Conservation (phyloP, 2,329 filamentous ascomycete species). For the Pyrenophora seminiperda region DNA sequence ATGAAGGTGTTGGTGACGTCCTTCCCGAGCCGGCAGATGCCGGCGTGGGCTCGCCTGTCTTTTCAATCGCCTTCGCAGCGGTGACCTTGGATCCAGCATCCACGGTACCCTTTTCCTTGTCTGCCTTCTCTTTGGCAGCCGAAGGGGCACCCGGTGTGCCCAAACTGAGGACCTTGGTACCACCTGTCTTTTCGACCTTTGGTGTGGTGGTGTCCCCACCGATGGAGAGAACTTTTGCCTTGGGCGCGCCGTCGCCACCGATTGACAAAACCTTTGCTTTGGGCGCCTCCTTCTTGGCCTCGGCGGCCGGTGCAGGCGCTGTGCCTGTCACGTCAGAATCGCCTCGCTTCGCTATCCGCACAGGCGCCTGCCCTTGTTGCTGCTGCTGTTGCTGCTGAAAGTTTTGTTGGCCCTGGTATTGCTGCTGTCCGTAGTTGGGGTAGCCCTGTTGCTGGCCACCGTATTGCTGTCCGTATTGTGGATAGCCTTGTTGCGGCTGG, state of each 20-base stretch:
- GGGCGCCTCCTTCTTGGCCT: conserved; percentile 49
- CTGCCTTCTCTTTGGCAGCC: conserved; percentile 54
- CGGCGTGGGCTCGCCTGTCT: conserved; percentile 72
- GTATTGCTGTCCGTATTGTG: conserved; percentile 51
- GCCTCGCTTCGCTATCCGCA: conserved; percentile 67
- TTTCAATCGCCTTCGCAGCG: conserved; percentile 88
- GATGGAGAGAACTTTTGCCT: conserved; percentile 66
- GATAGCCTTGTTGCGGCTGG: conserved; percentile 54
- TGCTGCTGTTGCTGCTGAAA: conserved; percentile 46
- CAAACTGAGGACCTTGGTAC: conserved; percentile 77
- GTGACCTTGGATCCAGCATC: conserved; percentile 83
- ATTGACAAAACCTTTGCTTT: conserved; percentile 70
- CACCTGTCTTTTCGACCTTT: conserved; percentile 58
- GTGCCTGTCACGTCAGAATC: conserved; percentile 57
- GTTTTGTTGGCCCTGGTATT: conserved; percentile 42
- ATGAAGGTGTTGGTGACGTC: conserved; percentile 80
- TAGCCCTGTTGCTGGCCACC: conserved; percentile 46
- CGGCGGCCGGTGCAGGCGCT: conserved; percentile 48
- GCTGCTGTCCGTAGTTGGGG: conserved; percentile 11
- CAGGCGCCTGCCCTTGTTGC: conserved; percentile 56
- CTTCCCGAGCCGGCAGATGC: conserved; percentile 63
- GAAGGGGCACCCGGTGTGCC: conserved; percentile 61
- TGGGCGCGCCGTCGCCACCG: conserved; percentile 60
- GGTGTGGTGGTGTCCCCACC: conserved; percentile 59
- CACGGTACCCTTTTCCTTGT: conserved; percentile 53